A percentile compares a stretch with the other conserved stretches of the same genome.
These are phyloP conservation scores for Trypanosoma vivax DNA, from an alignment of 208 protist genomes.

Conservation along the genomic window DNA sequence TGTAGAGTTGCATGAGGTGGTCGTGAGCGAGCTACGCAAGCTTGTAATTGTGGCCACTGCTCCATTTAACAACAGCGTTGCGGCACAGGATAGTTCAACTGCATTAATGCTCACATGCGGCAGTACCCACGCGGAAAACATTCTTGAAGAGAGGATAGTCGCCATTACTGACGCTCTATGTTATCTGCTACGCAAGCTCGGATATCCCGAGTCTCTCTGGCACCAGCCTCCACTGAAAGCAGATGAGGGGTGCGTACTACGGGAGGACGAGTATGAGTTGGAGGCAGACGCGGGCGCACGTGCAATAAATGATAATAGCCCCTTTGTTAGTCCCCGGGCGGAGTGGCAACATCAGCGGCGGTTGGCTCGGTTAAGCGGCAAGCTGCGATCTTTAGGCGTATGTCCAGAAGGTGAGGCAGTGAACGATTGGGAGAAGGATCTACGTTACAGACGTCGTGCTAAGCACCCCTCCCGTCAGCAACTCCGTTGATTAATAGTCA, in stretches of 20 bases:
- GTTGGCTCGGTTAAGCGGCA: not conserved
- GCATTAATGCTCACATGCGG: not conserved
- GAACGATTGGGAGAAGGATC: slow-evolving; percentile 24
- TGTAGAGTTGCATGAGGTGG: slow-evolving; percentile 30
- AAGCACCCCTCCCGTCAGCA: not conserved
- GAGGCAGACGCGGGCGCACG: not conserved
- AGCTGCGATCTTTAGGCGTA: slow-evolving; percentile 12
- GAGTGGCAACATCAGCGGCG: slow-evolving; percentile 1
- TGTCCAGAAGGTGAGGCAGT: not conserved
- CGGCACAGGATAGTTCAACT: not conserved
- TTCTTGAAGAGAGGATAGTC: slow-evolving; percentile 32
- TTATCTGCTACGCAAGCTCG: slow-evolving; percentile 37
- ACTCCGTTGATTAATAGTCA: not conserved
- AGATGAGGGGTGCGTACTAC: not conserved
- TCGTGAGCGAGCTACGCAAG: slow-evolving; percentile 31
- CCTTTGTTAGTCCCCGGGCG: slow-evolving; percentile 1
- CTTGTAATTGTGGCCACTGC: slow-evolving; percentile 29
- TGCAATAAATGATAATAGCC: not conserved
- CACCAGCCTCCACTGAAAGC: not conserved
- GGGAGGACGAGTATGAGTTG: slow-evolving; percentile 27
- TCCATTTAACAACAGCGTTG: not conserved
- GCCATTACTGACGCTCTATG: slow-evolving; percentile 52
- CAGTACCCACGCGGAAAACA: slow-evolving; percentile 2
- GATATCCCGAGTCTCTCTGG: slow-evolving; percentile 6
- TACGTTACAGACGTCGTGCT: not conserved